Evolutionary conservation across 2,329 filamentous ascomycete species (phyloP).

Genomic region (Ramularia endophylla): DNA sequence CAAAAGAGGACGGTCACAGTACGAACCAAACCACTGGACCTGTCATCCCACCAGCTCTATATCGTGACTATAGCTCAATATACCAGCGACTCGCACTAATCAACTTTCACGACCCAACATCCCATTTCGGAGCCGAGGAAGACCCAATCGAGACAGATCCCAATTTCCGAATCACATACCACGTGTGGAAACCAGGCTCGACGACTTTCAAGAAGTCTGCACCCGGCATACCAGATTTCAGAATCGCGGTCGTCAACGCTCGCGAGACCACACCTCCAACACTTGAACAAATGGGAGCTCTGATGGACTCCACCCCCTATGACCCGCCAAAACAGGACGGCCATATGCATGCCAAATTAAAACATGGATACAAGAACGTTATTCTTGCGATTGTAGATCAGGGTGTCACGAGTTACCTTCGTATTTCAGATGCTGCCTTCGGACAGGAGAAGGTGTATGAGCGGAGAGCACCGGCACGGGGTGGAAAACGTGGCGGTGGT

Average conservation of each 20-base stretch:
- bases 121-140: slow-evolving; percentile 28
- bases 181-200: slow-evolving; percentile 70
- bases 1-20: background rate
- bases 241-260: slow-evolving; percentile 74
- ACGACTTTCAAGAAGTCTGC: slow-evolving; percentile 70
- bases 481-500: slow-evolving; percentile 34
- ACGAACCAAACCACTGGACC: slow-evolving; percentile 34
- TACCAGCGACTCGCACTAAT: slow-evolving; percentile 72
- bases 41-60: slow-evolving; percentile 48
- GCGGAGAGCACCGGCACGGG: slow-evolving; percentile 40
- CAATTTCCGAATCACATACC: slow-evolving; percentile 68
- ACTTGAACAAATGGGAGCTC: slow-evolving; percentile 60
- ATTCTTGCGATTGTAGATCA: slow-evolving; percentile 84
- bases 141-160: slow-evolving; percentile 21
- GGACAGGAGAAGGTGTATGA: slow-evolving; percentile 63
- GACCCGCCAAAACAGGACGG: slow-evolving; percentile 48
- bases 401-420: slow-evolving; percentile 81
- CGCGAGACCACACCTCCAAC: slow-evolving; percentile 66
- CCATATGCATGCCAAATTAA: slow-evolving; percentile 68
- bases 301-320: slow-evolving; percentile 69
- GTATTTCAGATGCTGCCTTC: slow-evolving; percentile 75
- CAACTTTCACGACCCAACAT: slow-evolving; percentile 58
- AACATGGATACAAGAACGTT: slow-evolving; percentile 78
- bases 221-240: slow-evolving; percentile 75
- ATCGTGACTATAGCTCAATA: slow-evolving; percentile 56